Evolutionary conservation across 352 stramenopile genomes (phyloP).

Genomic region (Globisporangium emineosum): DNA sequence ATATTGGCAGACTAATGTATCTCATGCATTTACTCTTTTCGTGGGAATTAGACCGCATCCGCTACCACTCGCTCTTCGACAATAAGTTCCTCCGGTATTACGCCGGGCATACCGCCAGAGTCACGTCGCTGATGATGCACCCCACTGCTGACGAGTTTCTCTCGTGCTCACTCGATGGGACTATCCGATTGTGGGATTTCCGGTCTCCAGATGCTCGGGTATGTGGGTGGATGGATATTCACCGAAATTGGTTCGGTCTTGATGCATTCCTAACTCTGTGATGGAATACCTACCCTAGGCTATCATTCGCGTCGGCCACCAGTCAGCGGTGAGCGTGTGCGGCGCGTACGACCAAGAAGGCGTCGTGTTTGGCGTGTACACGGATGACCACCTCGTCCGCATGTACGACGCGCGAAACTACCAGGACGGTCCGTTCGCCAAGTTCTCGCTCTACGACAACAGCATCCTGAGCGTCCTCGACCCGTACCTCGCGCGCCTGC

Average conservation of each 20-base stretch:
- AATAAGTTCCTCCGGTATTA: slow-evolving; percentile 90
- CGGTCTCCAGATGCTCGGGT: slow-evolving; percentile 61
- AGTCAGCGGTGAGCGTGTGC: slow-evolving; percentile 62
- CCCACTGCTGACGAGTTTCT: slow-evolving; percentile 83
- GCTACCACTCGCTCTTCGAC: slow-evolving; percentile 88
- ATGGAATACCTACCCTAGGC: slow-evolving; percentile 25
- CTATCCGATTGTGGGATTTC: slow-evolving; percentile 80
- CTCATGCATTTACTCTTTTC: not conserved
- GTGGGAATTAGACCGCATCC: slow-evolving; percentile 55
- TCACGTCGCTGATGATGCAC: slow-evolving; percentile 85
- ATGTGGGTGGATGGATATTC: not conserved
- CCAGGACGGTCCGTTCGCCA: slow-evolving; percentile 84
- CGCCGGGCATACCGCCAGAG: slow-evolving; percentile 70
- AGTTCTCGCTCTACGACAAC: slow-evolving; percentile 82
- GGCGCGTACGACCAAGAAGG: slow-evolving; percentile 79
- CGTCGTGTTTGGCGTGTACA: slow-evolving; percentile 85
- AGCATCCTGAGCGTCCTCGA: slow-evolving; percentile 60
- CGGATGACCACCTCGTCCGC: slow-evolving; percentile 79
- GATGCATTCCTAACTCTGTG: not conserved
- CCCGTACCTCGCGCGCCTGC: slow-evolving; percentile 50
- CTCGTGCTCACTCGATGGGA: slow-evolving; percentile 73
- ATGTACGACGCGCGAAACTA: slow-evolving; percentile 90
- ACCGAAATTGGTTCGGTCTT: not conserved
- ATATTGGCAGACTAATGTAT: too few species aligned
- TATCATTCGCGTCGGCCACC: slow-evolving; percentile 60